These are phyloP conservation scores for Cladosporium sp. DNA, from an alignment of 2,329 filamentous ascomycete species.

Conservation along the genomic window DNA sequence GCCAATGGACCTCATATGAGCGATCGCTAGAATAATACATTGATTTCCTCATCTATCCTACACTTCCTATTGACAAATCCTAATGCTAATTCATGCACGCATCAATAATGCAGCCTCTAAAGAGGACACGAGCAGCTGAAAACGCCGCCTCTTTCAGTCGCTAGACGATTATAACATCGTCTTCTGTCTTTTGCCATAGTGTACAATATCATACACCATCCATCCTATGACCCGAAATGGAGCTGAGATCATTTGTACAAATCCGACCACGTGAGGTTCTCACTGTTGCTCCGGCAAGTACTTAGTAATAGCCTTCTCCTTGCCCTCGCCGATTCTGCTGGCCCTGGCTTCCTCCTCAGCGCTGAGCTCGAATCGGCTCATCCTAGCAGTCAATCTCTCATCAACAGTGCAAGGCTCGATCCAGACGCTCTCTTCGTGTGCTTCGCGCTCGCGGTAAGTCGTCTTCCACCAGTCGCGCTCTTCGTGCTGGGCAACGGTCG, in stretches of 20 bases:
- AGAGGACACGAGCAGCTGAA: neutral
- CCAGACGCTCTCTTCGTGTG: constrained; percentile 63
- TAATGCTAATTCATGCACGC: neutral
- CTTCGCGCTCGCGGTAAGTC: constrained; percentile 52
- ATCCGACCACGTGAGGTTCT: neutral
- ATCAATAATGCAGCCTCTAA: neutral
- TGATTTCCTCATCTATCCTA: neutral
- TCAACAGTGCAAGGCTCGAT: constrained; percentile 71
- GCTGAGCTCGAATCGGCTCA: constrained; percentile 71
- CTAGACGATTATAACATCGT: neutral
- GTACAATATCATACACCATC: neutral
- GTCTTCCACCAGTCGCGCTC: constrained; percentile 82
- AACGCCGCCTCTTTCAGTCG: neutral
- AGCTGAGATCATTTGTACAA: neutral
- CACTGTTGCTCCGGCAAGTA: neutral
- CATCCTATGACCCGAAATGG: neutral
- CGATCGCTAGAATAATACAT: neutral
- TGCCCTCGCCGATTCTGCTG: constrained; percentile 34
- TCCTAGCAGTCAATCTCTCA: constrained; percentile 67
- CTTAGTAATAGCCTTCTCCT: constrained; percentile 10
- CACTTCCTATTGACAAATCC: neutral
- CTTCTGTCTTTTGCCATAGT: neutral
- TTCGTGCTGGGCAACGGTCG: constrained; percentile 62
- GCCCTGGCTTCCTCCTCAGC: constrained; percentile 67
- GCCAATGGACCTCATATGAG: too few relatives aligned